phyloP scores from a whole-genome alignment of 2,329 filamentous ascomycete genomes.

The Sporothrix protearum region DNA sequence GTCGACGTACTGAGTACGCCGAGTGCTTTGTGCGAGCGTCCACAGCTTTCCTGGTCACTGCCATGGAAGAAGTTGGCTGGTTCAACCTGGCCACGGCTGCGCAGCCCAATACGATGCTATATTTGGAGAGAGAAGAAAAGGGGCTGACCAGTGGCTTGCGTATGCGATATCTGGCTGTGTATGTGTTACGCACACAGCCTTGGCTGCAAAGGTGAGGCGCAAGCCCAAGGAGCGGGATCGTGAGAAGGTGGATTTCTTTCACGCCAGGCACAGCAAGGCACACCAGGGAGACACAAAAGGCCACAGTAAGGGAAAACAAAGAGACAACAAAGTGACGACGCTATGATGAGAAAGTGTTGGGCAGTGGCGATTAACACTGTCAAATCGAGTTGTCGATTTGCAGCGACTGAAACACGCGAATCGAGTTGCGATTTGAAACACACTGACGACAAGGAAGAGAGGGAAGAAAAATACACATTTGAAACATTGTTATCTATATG shows the following conservation, averaged over 20 bases:
- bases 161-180: background rate
- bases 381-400: background rate
- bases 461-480: background rate
- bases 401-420: background rate
- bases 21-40: background rate
- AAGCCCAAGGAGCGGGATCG: background rate
- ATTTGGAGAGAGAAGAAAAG: background rate
- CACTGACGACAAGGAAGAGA: background rate
- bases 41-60: background rate
- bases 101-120: background rate
- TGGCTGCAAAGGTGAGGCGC: background rate
- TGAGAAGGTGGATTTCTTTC: background rate
- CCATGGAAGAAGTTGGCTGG: background rate
- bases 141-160: background rate
- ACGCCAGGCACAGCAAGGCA: conserved; percentile 5
- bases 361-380: background rate
- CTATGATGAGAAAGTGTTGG: background rate
- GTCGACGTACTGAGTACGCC: no score
- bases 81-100: background rate
- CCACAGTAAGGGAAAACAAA: background rate
- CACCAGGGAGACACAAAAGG: background rate
- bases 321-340: background rate
- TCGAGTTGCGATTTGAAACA: background rate
- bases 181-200: background rate
- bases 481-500: background rate